Base-by-base conservation (phyloP, 768 basidiomycete genomes). In the Podaxis pistillaris region DNA sequence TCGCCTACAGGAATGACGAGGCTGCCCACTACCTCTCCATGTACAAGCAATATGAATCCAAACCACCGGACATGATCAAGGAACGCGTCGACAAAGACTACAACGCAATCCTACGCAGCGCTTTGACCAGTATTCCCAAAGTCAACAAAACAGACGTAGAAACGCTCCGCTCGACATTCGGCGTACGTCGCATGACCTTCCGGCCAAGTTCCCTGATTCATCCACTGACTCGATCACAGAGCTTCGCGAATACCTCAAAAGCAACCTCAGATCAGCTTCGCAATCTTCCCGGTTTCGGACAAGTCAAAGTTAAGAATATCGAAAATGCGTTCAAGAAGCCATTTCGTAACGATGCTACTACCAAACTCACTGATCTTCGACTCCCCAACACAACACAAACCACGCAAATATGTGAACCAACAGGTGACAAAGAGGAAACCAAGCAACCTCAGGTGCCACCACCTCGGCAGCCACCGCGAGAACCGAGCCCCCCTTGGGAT, bases 121-220 rank as follows among this genome's bases (percentile, higher is more conserved):
- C 92, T 1, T 79, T 99, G 28, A 98, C 96, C 1, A 87, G 86
- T 66, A 92, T 98, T 68, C 90, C 85, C 70, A 94, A 92, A 67
- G 93, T 99, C 65, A 98, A 98, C 76, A 97, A 96, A 80, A 98
- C 96, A 3, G 97, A 99, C 68, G 94, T 96, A 1, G 88, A 93
- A 75, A 98, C 96, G 3, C 79, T 99, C 46, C 85, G 92, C 22
- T 89, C 89, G 1, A 90, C 93, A n/a, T 89, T 96, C 67, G 96
- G 95, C 38, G 96, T 98, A 77, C 62, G 89, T 80, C 33, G 26
- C 12, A 9, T 1, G 22, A 11, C n/a, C 22, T 5, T 63, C 38
- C 26, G 28, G 38, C 44, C 13, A 24, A 50, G 12, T 44, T 15
- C 19, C 12, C 12, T 24, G 22, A 24, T 26, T 12, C 36, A 33